Evolutionary conservation across 2,329 filamentous ascomycete species (phyloP), one percentile per base, ranked within the genome.

Genomic region (Trichoderma oligosporum): DNA sequence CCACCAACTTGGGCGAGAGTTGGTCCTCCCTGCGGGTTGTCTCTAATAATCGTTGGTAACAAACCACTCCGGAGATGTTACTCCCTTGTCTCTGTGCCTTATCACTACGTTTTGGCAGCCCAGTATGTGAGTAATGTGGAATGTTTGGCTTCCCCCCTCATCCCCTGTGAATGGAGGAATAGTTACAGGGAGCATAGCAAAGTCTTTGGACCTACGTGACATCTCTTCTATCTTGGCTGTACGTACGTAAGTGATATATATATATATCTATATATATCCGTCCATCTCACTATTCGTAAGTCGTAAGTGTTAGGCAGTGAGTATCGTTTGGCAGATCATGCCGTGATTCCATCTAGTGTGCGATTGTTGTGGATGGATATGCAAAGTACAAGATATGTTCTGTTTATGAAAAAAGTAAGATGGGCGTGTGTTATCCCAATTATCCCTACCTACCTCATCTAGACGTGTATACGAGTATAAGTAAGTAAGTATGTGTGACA

Each of bases 101-200:
- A 44, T 39, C 41, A 20, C 39, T 49, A 31, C 33, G 14, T 29
- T 54, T 35, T 31, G n/a, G 38, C 27, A 53, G 49, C 49, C 49
- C 39, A 42, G 42, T 41, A 45, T 54, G 41, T 25, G 24, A 45
- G 9, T 16, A 20, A 16, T 36, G n/a, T 51, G 33, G 33, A 39
- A 51, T 39, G 33, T 51, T 51, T 51, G 47, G n/a, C 27, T 38
- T 27, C 35, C 11, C 22, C 20, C 14, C 31, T n/a, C 33, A 35
- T 29, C 22, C 36, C 36, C 35, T 39, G 25, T 51, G 22, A 27
- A 38, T 35, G 39, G 22, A 18, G 36, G 22, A 49, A 29, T 24
- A 20, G 46, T 38, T 38, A 25, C 35, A 39, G 33, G n/a, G n/a
- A n/a, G n/a, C n/a, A n/a, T n/a, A 51, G 33, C 29, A 24, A 49